Base-by-base conservation (phyloP, 257 asterid genomes). In the Oldenlandia corymbosa region DNA sequence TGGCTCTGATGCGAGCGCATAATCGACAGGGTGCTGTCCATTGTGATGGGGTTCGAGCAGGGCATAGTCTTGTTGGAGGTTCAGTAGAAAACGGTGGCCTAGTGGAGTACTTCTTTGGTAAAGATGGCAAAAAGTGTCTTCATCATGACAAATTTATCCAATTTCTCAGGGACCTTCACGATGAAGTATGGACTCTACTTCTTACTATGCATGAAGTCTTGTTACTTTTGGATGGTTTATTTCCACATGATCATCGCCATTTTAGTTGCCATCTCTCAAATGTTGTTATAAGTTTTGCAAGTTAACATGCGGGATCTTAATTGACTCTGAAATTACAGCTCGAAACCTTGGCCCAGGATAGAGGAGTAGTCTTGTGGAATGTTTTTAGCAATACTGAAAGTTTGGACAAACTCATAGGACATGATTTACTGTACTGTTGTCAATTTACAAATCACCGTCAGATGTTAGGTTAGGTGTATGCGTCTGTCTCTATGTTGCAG, bases 1-100 rank as follows among this genome's bases (percentile, higher is more conserved):
- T 90, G 97, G 69, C 81, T 58, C 76, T 88, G 83, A 90, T 90
- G 97, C 88, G 81, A 65, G 84, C 92, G 62, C 92, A 87, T 71
- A 85, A 84, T 73, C 82, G 97, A 78, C 97, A 87, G 81, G 96
- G 95, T 57, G 80, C 85, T 76, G 78, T 66, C 43, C 93, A 87
- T 64, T 54, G 93, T 50, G 76, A 82, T 75, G 97, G 95, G 60
- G 78, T 56, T 75, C 93, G 96, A 71, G 95, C 85, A 64, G 93
- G 96, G 56, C 85, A 42, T 78, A 84, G 71, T 65, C 72, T 90
- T n/a, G n/a, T n/a, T 64, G 85, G 85, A 57, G 82, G 84, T 74
- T 78, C 83, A 50, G 76, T 42, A 45, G 97, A 88, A 76, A 85
- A 81, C 69, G 95, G 95, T 62, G 97, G 97, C 62, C 77, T 90